phyloP scores from a whole-genome alignment of 2,329 filamentous ascomycete species.

The Stachybotrys echinatus region DNA sequence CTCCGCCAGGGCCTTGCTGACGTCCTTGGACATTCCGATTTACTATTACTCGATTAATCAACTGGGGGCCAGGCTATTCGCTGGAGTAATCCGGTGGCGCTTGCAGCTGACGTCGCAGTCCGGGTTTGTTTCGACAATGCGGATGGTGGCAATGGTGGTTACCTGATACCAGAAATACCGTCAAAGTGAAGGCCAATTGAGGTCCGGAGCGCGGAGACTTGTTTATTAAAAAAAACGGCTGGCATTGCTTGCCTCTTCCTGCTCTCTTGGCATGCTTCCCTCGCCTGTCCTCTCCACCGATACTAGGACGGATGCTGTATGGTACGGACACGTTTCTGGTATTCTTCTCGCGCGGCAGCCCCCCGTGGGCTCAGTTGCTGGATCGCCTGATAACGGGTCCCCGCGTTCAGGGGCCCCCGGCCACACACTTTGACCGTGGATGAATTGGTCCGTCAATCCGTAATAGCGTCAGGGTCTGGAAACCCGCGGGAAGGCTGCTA shows the following conservation, averaged over 20 bases:
- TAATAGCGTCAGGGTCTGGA: background rate
- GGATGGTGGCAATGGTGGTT: too few relatives aligned
- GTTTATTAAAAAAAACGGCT: too few relatives aligned
- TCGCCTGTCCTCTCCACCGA: background rate
- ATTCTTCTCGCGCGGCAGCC: background rate
- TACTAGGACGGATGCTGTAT: background rate
- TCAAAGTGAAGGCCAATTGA: too few relatives aligned
- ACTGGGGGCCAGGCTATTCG: too few relatives aligned
- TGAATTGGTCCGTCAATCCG: background rate
- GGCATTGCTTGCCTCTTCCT: too few relatives aligned
- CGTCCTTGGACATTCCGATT: constrained; percentile 3
- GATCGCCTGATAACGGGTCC: too few relatives aligned
- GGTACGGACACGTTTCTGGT: background rate
- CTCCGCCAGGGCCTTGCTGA: constrained; percentile 4
- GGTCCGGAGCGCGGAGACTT: too few relatives aligned
- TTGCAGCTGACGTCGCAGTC: too few relatives aligned
- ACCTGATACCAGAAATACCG: too few relatives aligned
- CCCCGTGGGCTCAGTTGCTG: background rate
- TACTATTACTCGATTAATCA: background rate
- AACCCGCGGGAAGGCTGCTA: background rate
- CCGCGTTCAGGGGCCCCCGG: background rate
- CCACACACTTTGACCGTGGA: background rate
- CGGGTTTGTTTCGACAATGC: too few relatives aligned
- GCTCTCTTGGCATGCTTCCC: background rate
- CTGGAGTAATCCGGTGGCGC: too few relatives aligned